Evolutionary conservation across 2,329 filamentous ascomycete genomes (phyloP).

Genomic region (Tolypocladium tropicale): DNA sequence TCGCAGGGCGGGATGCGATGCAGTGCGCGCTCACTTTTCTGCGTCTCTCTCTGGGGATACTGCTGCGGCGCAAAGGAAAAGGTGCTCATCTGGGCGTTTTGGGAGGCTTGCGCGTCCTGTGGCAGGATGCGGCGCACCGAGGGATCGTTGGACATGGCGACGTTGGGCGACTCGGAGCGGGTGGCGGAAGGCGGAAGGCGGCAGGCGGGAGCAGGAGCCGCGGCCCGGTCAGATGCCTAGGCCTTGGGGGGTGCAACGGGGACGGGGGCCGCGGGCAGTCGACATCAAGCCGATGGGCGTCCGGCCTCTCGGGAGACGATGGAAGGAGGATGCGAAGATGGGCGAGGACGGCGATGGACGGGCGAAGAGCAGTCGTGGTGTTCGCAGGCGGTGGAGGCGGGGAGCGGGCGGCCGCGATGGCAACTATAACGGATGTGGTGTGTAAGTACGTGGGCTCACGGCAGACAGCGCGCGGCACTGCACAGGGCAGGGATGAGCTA

Average conservation of each 20-base stretch:
- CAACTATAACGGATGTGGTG: background rate
- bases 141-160: constrained; percentile 50
- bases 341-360: background rate
- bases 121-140: constrained; percentile 52
- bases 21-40: constrained; percentile 59
- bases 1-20: background rate
- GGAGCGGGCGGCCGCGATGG: background rate
- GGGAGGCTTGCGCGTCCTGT: constrained; percentile 40
- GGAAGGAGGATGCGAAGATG: constrained; percentile 3
- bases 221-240: background rate
- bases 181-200: background rate
- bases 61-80: constrained; percentile 64
- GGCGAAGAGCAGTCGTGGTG: background rate
- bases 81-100: constrained; percentile 49
- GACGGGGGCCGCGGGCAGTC: constrained; percentile 5
- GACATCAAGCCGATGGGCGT: constrained; percentile 18
- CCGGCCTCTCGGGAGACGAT: background rate
- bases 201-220: background rate
- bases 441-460: background rate
- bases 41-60: constrained; percentile 54
- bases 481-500: background rate
- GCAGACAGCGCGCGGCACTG: background rate
- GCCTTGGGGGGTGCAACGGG: background rate
- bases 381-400: background rate
- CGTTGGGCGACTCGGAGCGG: background rate